A percentile compares a stretch with the other conserved stretches of the same genome.
Evolutionary conservation across 2,329 filamentous ascomycete genomes (phyloP).

Genomic region (Scolecobasidium constrictum): DNA sequence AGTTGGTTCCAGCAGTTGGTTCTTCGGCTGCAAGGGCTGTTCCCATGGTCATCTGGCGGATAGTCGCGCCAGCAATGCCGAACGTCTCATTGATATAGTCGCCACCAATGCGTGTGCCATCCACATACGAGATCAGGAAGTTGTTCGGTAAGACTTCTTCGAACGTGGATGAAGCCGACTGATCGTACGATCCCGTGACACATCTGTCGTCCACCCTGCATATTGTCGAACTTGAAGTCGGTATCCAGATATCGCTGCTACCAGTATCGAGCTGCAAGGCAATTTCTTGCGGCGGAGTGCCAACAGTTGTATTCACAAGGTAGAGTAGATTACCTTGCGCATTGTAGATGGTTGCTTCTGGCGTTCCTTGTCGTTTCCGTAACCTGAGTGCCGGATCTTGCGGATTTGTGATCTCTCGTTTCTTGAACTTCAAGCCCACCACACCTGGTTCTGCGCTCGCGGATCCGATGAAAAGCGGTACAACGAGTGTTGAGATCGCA

Average conservation of each 20-base stretch:
- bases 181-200: constrained; percentile 55
- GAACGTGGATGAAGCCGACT: constrained; percentile 68
- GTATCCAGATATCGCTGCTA: constrained; percentile 48
- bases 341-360: constrained; percentile 7
- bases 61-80: constrained; percentile 41
- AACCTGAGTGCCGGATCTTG: neutral
- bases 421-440: constrained; percentile 2
- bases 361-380: neutral
- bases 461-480: neutral
- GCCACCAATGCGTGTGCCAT: constrained; percentile 65
- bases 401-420: neutral
- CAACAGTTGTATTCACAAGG: constrained; percentile 45
- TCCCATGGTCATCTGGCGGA: constrained; percentile 22
- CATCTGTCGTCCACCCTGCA: constrained; percentile 47
- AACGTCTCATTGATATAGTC: constrained; percentile 74
- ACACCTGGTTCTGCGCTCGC: neutral
- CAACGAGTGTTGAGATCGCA: neutral
- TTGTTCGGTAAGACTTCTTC: constrained; percentile 54
- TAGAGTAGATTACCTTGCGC: constrained; percentile 30
- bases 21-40: constrained; percentile 47
- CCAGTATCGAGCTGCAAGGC: constrained; percentile 51
- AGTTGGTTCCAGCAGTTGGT: constrained; percentile 50
- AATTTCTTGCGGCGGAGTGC: constrained; percentile 45
- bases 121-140: constrained; percentile 83
- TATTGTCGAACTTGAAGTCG: constrained; percentile 44